Evolutionary conservation across 1,284 basidiomycete genomes (phyloP).

Genomic region (Apiotrichum laibachii): DNA sequence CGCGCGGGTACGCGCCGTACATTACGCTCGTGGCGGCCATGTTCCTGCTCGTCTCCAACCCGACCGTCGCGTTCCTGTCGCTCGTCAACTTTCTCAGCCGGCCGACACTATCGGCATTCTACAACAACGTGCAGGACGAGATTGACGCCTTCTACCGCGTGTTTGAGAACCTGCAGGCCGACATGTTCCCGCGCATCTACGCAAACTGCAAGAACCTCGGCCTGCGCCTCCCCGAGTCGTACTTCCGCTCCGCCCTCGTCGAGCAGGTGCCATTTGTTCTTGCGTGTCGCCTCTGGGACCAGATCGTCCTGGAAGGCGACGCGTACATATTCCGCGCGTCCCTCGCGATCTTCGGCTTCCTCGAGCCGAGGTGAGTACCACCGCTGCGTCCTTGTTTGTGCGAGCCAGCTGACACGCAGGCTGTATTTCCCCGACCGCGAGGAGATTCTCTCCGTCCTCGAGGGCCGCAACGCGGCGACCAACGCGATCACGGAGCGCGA

Average conservation of each 20-base stretch:
- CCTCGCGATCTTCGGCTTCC: conserved; percentile 75
- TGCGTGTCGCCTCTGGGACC: conserved; percentile 81
- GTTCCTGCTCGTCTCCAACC: conserved; percentile 80
- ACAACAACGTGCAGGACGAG: conserved; percentile 73
- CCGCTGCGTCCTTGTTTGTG: not conserved
- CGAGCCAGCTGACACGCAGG: conserved; percentile 18
- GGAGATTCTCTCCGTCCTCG: conserved; percentile 77
- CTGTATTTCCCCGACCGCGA: conserved; percentile 49
- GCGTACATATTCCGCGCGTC: conserved; percentile 69
- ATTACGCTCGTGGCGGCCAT: conserved; percentile 68
- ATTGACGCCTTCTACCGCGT: conserved; percentile 61
- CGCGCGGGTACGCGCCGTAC: conserved; percentile 67
- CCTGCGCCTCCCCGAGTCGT: conserved; percentile 52
- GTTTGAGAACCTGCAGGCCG: conserved; percentile 48
- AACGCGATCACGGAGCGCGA: conserved; percentile 42
- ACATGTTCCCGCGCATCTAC: conserved; percentile 85
- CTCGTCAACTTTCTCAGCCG: conserved; percentile 85
- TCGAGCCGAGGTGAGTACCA: conserved; percentile 65
- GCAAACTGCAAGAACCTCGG: conserved; percentile 86
- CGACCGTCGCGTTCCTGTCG: conserved; percentile 71
- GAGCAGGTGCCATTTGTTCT: conserved; percentile 85
- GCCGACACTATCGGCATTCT: conserved; percentile 81
- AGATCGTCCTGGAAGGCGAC: conserved; percentile 52
- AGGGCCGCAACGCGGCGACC: conserved; percentile 56
- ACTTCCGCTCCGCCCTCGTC: conserved; percentile 78